Evolutionary conservation across 2,329 filamentous ascomycete genomes (phyloP).

Genomic region (Mollisia scopiformis): DNA sequence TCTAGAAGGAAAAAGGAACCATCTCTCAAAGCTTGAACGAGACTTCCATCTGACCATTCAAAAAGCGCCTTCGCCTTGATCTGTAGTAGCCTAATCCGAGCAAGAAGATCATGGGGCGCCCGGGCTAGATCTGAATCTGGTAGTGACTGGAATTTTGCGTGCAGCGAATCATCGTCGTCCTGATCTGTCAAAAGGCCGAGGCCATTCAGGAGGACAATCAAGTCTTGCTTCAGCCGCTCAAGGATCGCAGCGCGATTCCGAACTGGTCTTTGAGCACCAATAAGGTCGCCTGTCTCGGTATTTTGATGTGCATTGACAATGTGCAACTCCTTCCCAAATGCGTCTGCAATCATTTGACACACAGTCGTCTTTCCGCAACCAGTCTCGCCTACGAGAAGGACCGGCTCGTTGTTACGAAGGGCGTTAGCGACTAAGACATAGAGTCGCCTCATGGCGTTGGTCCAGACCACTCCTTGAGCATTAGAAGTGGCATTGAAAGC

Average conservation of each 20-base stretch:
- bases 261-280: slow-evolving; percentile 90
- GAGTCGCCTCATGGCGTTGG: slow-evolving; percentile 86
- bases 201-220: slow-evolving; percentile 50
- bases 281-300: slow-evolving; percentile 94
- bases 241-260: slow-evolving; percentile 79
- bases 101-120: slow-evolving; percentile 34
- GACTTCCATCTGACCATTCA: slow-evolving; percentile 92
- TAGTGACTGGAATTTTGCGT: slow-evolving; percentile 43
- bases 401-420: slow-evolving; percentile 87
- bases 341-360: slow-evolving; percentile 87
- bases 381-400: slow-evolving; percentile 93
- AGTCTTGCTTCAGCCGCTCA: slow-evolving; percentile 64
- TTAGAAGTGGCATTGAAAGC: slow-evolving; percentile 51
- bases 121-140: slow-evolving; percentile 36
- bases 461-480: slow-evolving; percentile 82
- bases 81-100: slow-evolving; percentile 48
- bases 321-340: slow-evolving; percentile 73
- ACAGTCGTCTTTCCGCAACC: slow-evolving; percentile 98
- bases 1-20: slow-evolving; percentile 93
- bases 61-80: slow-evolving; percentile 83
- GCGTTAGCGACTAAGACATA: slow-evolving; percentile 89
- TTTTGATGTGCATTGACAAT: slow-evolving; percentile 99
- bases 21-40: slow-evolving; percentile 90
- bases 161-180: slow-evolving; percentile 58
- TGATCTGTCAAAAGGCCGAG: slow-evolving; percentile 56